These are phyloP conservation scores for Verbascum thapsus DNA, from an alignment of 257 asterid species.

Conservation along the genomic window DNA sequence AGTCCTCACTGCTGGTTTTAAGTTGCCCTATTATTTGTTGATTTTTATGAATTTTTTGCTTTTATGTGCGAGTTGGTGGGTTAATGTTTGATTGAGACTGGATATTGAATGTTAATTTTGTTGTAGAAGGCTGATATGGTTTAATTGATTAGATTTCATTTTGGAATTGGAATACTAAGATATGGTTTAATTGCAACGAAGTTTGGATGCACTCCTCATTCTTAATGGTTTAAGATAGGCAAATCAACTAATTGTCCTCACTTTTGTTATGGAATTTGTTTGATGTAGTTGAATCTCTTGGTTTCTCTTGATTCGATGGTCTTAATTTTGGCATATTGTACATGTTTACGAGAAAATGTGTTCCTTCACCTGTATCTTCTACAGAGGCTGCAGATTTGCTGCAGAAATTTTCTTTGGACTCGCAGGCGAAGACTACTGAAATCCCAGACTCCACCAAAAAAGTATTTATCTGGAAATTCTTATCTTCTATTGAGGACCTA, in stretches of 20 bases:
- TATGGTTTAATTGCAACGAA: not conserved
- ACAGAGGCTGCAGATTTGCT: constrained; percentile 59
- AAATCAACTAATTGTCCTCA: not conserved
- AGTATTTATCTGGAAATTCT: constrained; percentile 22
- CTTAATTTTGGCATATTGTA: not conserved
- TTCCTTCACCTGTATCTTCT: constrained; percentile 45
- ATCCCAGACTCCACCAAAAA: constrained; percentile 47
- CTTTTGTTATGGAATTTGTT: not conserved
- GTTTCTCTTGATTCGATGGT: not conserved
- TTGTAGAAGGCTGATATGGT: not conserved
- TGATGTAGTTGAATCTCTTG: not conserved
- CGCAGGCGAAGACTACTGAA: constrained; percentile 48
- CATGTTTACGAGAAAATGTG: not conserved
- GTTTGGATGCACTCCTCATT: too few species aligned
- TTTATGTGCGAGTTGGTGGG: not conserved
- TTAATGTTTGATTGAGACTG: not conserved
- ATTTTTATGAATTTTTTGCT: not conserved
- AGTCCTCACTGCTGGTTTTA: not conserved
- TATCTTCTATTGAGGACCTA: not conserved
- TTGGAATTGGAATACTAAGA: not conserved
- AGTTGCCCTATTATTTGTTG: not conserved
- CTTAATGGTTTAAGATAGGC: too few species aligned
- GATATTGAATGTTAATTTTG: not conserved
- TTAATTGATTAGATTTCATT: not conserved
- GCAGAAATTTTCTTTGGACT: constrained; percentile 63